Conservation (phyloP, 1,284 basidiomycete genomes). For the Tilletia walkeri region DNA sequence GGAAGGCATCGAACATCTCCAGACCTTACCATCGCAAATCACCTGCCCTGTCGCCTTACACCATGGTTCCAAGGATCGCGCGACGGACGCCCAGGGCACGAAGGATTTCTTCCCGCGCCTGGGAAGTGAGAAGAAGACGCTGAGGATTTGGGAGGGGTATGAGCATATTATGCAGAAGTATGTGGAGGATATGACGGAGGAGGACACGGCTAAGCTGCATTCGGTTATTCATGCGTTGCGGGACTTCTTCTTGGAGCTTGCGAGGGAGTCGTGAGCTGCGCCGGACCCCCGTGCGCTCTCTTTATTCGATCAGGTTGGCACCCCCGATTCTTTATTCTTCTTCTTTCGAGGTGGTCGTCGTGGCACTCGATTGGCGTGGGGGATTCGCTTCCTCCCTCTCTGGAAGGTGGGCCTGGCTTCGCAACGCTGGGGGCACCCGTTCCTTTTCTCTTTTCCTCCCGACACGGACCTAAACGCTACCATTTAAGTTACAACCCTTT, state of each 20-base stretch:
- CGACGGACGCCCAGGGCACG: constrained; percentile 58
- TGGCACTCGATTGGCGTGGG: too few species aligned
- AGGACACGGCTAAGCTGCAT: neutral
- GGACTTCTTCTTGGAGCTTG: constrained; percentile 15
- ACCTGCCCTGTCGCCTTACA: constrained; percentile 58
- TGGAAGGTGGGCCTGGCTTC: too few species aligned
- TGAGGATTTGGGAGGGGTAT: constrained; percentile 60
- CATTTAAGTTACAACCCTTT: too few species aligned
- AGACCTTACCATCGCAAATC: constrained; percentile 53
- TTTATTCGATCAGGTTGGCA: too few species aligned
- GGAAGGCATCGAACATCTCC: constrained; percentile 56
- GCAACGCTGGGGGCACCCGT: too few species aligned
- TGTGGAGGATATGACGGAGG: constrained; percentile 14
- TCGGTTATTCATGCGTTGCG: constrained; percentile 12
- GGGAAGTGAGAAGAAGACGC: constrained; percentile 56
- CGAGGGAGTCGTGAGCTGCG: neutral
- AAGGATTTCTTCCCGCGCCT: constrained; percentile 57
- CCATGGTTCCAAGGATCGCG: constrained; percentile 60
- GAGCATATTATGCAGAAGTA: constrained; percentile 55
- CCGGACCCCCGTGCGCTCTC: too few species aligned
- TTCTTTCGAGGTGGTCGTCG: too few species aligned
- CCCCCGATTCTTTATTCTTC: too few species aligned
- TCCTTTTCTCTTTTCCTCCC: too few species aligned
- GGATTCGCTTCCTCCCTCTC: too few species aligned
- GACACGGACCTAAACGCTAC: too few species aligned